Evolutionary conservation across 2,329 filamentous ascomycete species (phyloP).

Genomic region (Epichloe brachyelytri): DNA sequence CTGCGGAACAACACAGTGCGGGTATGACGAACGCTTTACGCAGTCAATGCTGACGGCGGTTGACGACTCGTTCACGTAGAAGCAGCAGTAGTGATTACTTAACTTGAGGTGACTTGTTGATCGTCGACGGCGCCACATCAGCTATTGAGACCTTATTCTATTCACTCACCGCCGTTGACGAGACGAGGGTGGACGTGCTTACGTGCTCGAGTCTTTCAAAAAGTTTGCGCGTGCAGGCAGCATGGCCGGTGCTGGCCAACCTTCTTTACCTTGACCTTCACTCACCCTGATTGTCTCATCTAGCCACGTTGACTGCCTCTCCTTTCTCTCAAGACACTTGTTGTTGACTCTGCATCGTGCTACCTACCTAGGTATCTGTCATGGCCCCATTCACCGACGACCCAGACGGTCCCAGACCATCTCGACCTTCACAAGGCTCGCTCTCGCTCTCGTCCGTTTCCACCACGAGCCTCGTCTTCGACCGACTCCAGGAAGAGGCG

Average conservation of each 20-base stretch:
- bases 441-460: constrained; percentile 64
- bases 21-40: background rate
- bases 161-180: background rate
- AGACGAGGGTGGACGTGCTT: background rate
- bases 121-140: background rate
- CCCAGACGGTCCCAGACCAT: constrained; percentile 7
- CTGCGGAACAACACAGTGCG: background rate
- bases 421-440: constrained; percentile 39
- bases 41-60: no score
- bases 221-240: no score
- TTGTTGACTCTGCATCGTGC: background rate
- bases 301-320: background rate
- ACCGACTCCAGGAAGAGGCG: constrained; percentile 51
- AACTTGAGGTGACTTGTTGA: no score
- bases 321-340: background rate
- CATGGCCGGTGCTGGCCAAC: no score
- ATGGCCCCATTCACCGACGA: constrained; percentile 9
- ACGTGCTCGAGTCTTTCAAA: no score
- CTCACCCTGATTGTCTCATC: background rate
- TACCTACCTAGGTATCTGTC: background rate
- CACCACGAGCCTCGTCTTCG: constrained; percentile 71
- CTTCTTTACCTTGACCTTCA: no score
- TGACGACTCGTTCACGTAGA: background rate
- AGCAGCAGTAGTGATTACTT: background rate
- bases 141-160: background rate